Evolutionary conservation across 1,139 yeast species (phyloP), one percentile per base, ranked within the genome.

Genomic region (Pichia sp.): DNA sequence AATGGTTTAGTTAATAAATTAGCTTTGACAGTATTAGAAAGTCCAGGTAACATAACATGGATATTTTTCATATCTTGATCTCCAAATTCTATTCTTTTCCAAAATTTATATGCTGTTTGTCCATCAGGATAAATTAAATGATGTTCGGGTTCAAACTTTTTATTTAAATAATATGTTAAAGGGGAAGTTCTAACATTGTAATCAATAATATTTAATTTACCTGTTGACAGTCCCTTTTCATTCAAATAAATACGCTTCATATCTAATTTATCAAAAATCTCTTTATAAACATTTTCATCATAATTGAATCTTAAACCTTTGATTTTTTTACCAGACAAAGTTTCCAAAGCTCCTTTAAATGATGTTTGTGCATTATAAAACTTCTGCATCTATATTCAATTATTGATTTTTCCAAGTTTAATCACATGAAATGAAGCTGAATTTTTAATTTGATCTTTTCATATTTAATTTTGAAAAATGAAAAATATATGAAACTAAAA

Each of bases 161-260:
- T 68, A 59, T 82, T 73, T 29, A 87, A 59, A 60, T 78, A 76
- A 43, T 69, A 68, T 0, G 83, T 70, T 34, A 78, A 67, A 6
- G 74, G 56, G 4, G 84, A 83, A 37, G 66, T 67, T 1, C 79
- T 76, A 0, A 87, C 72, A 57, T 81, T 82, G 16, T 79, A 70
- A 55, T 87, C 95, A 6, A 87, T 58, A 3, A 87, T 74, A 45
- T 82, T 78, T 20, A 81, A 65, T 22, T 65, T 58, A 2, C 47
- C 42, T 8, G 45, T 41, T 2, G 50, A 42, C 8, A 39, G 40
- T 6, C 48, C 44, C 10, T 39, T 26, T 5, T 40, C 22, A 43
- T 67, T 55, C 4, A 72, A 67, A 53, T 79, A 81, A 35, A 66
- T 64, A 4, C 60, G 46, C 32, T 61, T 62, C 44, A 80, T 62